Evolutionary conservation across 2,329 filamentous ascomycete genomes (phyloP).

Genomic region (Acrocalymma vagum): DNA sequence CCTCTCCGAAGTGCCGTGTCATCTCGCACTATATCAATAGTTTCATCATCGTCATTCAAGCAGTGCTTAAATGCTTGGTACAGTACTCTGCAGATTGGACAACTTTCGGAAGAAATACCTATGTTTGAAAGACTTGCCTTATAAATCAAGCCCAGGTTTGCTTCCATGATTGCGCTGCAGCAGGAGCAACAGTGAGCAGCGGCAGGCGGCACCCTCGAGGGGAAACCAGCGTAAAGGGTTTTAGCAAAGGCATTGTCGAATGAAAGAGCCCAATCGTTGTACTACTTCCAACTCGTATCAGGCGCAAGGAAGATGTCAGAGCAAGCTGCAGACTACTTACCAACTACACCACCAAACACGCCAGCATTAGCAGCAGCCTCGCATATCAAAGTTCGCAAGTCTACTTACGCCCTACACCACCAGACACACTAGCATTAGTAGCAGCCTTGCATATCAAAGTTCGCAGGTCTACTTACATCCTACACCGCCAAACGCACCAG

Average conservation of each 20-base stretch:
- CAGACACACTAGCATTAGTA: constrained; percentile 10
- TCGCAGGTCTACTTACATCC: no score
- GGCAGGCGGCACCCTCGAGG: constrained; percentile 1
- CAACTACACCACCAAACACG: constrained; percentile 4
- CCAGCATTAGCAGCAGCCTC: constrained; percentile 7
- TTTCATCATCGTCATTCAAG: constrained; percentile 4
- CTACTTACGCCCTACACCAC: constrained; percentile 4
- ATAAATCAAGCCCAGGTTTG: constrained; percentile 2
- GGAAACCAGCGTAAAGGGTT: constrained; percentile 7
- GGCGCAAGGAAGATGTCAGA: no score
- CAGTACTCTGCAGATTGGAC: constrained; percentile 15
- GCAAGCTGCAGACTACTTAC: constrained; percentile 1
- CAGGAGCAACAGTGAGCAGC: constrained; percentile 9
- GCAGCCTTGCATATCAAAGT: no score
- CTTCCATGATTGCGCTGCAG: constrained; percentile 11
- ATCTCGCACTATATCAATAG: constrained; percentile 8
- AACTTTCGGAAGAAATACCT: constrained; percentile 10
- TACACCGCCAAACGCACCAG: no score
- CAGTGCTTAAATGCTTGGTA: constrained; percentile 8
- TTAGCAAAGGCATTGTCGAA: constrained; percentile 16
- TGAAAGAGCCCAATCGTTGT: constrained; percentile 14
- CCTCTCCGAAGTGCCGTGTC: neutral
- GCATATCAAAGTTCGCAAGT: constrained; percentile 1
- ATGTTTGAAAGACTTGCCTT: constrained; percentile 15
- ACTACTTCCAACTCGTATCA: constrained; percentile 4